A percentile compares a stretch with the other conserved stretches of the same genome.
These are phyloP conservation scores for Neonectria neomacrospora DNA, from an alignment of 2,329 filamentous ascomycete species.

Conservation along the genomic window DNA sequence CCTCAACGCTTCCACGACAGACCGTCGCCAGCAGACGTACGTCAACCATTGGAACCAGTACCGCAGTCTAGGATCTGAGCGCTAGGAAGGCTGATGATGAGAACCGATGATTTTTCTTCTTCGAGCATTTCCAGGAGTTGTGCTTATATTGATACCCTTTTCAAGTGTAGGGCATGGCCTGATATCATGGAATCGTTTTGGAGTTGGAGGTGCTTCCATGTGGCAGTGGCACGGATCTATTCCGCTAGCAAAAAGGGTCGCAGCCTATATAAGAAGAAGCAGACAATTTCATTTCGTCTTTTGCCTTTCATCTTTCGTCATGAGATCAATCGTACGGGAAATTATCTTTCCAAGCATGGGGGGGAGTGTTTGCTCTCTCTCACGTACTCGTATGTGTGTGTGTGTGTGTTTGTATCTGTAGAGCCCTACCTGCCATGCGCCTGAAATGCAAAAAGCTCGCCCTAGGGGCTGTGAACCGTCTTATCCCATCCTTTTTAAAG, in stretches of 20 bases:
- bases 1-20: conserved; percentile 47
- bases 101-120: conserved; percentile 15
- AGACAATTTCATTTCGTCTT: conserved; percentile 32
- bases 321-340: conserved; percentile 39
- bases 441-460: conserved; percentile 42
- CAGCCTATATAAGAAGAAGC: conserved; percentile 28
- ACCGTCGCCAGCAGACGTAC: conserved; percentile 45
- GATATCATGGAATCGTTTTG: conserved; percentile 33
- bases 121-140: conserved; percentile 41
- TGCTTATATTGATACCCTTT: conserved; percentile 39
- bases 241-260: conserved; percentile 25
- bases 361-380: conserved; percentile 28
- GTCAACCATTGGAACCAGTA: conserved; percentile 55
- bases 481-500: conserved; percentile 30
- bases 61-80: conserved; percentile 32
- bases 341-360: conserved; percentile 34
- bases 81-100: conserved; percentile 7
- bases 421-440: conserved; percentile 45
- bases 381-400: conserved; percentile 27
- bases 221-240: conserved; percentile 36
- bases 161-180: conserved; percentile 37
- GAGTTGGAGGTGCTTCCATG: conserved; percentile 29
- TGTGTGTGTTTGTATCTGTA: conserved; percentile 30
- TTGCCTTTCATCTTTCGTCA: conserved; percentile 38
- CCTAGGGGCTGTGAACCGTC: conserved; percentile 19